phyloP scores from a whole-genome alignment of 2,329 filamentous ascomycete genomes.

The Talaromyces sp. region DNA sequence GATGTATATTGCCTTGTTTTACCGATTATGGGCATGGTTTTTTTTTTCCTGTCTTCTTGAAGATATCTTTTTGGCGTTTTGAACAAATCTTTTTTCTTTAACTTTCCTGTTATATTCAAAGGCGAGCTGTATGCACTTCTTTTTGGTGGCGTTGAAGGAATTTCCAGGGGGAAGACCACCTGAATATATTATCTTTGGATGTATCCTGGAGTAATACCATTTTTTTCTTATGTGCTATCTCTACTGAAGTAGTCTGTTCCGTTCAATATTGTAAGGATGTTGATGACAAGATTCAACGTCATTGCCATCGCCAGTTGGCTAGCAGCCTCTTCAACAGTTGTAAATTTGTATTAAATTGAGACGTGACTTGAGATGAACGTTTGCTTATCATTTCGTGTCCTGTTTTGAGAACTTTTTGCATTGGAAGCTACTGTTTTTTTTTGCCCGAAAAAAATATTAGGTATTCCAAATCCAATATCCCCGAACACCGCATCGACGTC shows the following conservation, averaged over 20 bases:
- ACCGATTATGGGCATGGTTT: background rate
- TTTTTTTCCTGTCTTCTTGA: background rate
- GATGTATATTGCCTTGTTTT: background rate
- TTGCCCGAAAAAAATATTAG: background rate
- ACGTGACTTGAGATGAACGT: background rate
- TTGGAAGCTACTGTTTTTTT: background rate
- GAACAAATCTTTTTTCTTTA: background rate
- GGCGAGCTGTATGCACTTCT: background rate
- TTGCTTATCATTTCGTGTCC: background rate
- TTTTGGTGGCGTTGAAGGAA: background rate
- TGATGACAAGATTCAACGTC: conserved; percentile 9
- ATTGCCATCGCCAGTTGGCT: background rate
- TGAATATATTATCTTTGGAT: background rate
- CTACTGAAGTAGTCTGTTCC: background rate
- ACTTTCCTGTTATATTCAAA: background rate
- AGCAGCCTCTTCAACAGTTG: background rate
- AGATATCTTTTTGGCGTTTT: background rate
- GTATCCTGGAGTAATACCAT: background rate
- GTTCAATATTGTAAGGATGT: background rate
- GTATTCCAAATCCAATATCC: background rate
- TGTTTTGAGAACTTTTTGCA: background rate
- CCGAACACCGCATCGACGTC: background rate
- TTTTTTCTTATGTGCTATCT: background rate
- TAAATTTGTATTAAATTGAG: background rate
- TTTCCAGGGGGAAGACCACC: background rate